These are phyloP conservation scores for Phytophthora vignae DNA, from an alignment of 352 stramenopile genomes.

Conservation along the genomic window DNA sequence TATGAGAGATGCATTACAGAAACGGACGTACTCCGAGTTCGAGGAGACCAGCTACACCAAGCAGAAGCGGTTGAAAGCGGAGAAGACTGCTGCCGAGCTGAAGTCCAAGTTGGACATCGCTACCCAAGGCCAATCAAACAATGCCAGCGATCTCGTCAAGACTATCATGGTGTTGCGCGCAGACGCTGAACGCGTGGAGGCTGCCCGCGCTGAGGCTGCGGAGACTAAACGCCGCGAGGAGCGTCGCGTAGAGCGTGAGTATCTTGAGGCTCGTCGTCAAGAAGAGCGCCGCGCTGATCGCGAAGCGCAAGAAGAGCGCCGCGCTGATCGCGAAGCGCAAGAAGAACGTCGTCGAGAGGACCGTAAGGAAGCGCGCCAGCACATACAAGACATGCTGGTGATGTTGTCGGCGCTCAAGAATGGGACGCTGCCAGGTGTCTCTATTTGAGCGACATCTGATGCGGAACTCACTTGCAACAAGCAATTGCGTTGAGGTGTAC, in stretches of 20 bases:
- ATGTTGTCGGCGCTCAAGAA: background rate
- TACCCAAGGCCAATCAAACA: background rate
- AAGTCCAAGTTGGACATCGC: too few relatives aligned
- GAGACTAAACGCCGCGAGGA: background rate
- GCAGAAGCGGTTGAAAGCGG: constrained; percentile 3
- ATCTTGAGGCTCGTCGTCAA: background rate
- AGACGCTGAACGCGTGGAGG: background rate
- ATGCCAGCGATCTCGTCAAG: background rate
- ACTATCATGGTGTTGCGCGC: too few relatives aligned
- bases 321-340: background rate
- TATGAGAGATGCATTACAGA: constrained; percentile 3
- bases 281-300: constrained; percentile 3
- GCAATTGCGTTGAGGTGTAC: background rate
- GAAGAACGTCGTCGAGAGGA: constrained; percentile 6
- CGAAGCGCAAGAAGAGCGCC: too few relatives aligned
- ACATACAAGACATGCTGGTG: constrained; percentile 9
- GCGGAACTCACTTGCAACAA: too few relatives aligned
- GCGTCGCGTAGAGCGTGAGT: too few relatives aligned
- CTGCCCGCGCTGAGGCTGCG: background rate
- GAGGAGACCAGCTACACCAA: constrained; percentile 9
- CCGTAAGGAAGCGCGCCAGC: background rate
- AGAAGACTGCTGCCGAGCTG: background rate
- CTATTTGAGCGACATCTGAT: background rate
- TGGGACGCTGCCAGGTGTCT: background rate
- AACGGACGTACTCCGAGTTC: constrained; percentile 1